A percentile compares a stretch with the other conserved stretches of the same genome.
phyloP scores from a whole-genome alignment of 129 eudicot genomes.

The Scalesia atractyloides region DNA sequence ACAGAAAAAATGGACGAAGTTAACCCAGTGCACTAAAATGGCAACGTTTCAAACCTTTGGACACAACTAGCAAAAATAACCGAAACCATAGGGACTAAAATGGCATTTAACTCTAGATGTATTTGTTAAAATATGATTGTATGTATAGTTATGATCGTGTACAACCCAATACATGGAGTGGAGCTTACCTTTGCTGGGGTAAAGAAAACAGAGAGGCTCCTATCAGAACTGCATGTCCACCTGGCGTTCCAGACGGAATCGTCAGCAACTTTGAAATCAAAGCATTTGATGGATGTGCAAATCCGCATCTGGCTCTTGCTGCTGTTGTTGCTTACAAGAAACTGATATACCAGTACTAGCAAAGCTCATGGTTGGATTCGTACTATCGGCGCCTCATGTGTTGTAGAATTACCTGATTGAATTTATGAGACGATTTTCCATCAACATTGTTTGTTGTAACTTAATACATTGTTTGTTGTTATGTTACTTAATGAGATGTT shows the following conservation, averaged over 20 bases:
- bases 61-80: too few species aligned
- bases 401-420: not conserved
- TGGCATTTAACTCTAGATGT: too few species aligned
- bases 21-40: too few species aligned
- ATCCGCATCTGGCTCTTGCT: slow-evolving; percentile 90
- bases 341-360: slow-evolving; percentile 61
- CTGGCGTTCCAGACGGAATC: slow-evolving; percentile 76
- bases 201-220: slow-evolving; percentile 96
- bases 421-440: not conserved
- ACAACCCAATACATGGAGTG: slow-evolving; percentile 97
- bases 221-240: slow-evolving; percentile 88
- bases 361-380: slow-evolving; percentile 1
- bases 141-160: slow-evolving; percentile 81
- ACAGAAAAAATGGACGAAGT: too few species aligned
- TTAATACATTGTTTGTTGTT: not conserved
- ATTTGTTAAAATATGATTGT: slow-evolving; percentile 11
- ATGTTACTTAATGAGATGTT: not conserved
- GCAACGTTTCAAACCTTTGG: too few species aligned
- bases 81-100: too few species aligned
- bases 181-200: slow-evolving; percentile 98
- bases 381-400: not conserved
- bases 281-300: slow-evolving; percentile 91
- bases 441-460: not conserved
- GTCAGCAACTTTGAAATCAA: slow-evolving; percentile 98
- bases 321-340: slow-evolving; percentile 80